Percentiles rank a stretch among this genome's conserved stretches.
Evolutionary conservation across 106 monocot species (phyloP).

Genomic region (Allium sativum): DNA sequence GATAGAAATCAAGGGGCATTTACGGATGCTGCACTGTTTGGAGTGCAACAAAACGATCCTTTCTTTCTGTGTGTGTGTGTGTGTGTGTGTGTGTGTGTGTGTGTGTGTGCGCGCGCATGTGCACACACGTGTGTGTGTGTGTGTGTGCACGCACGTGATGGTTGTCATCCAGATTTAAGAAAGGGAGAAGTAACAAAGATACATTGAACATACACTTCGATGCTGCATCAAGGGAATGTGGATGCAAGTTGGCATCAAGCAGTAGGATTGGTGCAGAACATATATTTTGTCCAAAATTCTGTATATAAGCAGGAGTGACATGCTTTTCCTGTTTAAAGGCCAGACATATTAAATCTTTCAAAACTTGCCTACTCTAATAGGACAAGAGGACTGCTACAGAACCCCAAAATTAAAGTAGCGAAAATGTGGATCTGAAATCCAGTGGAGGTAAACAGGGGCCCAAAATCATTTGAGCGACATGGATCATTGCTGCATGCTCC

Average conservation of each 20-base stretch:
- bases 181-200: not conserved
- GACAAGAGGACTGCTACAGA: no score
- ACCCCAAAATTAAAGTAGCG: not conserved
- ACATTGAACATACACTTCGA: slow-evolving; percentile 42
- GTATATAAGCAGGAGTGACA: slow-evolving; percentile 55
- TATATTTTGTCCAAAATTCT: slow-evolving; percentile 38
- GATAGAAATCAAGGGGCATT: no score
- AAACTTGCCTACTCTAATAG: no score
- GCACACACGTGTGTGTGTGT: no score
- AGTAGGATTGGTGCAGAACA: slow-evolving; percentile 52
- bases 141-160: no score
- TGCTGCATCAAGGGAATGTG: slow-evolving; percentile 49
- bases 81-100: no score
- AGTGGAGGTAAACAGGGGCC: not conserved
- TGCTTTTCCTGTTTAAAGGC: slow-evolving; percentile 40
- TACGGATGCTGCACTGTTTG: no score
- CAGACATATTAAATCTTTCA: not conserved
- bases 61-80: no score
- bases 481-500: no score
- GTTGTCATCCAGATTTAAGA: not conserved
- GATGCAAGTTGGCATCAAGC: slow-evolving; percentile 77
- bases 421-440: not conserved
- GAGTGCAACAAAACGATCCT: no score
- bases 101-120: no score
- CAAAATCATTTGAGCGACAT: no score